Evolutionary conservation across 1,284 basidiomycete genomes (phyloP).

Genomic region (Austroboletus novae-zelandiae): DNA sequence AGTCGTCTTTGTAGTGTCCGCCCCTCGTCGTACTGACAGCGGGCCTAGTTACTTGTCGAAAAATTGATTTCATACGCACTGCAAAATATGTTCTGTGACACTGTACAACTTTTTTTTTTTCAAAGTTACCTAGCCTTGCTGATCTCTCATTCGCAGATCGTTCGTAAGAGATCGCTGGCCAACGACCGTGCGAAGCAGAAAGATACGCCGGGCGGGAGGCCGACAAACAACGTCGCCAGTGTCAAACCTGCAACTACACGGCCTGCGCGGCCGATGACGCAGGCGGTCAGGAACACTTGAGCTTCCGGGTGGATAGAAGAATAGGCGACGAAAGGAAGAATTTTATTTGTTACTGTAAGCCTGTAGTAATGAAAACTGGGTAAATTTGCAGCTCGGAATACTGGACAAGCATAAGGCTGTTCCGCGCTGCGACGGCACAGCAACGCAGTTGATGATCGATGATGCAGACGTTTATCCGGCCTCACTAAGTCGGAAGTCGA

Average conservation of each 20-base stretch:
- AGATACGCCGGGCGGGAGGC: constrained; percentile 10
- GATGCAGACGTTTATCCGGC: no score
- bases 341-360: no score
- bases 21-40: no score
- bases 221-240: constrained; percentile 3
- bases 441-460: no score
- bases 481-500: no score
- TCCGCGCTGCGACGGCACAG: no score
- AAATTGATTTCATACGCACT: background rate
- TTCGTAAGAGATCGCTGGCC: background rate
- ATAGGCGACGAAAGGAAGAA: no score
- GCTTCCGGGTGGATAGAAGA: no score
- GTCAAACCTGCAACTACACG: constrained; percentile 7
- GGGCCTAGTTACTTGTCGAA: background rate
- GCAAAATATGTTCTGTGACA: constrained; percentile 3
- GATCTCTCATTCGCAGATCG: constrained; percentile 7
- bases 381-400: no score
- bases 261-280: constrained; percentile 5
- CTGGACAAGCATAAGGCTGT: no score
- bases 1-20: no score
- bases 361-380: no score
- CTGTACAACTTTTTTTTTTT: constrained; percentile 1
- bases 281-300: background rate
- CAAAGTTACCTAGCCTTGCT: background rate
- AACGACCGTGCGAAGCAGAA: background rate